phyloP scores from a whole-genome alignment of 345 rosid genomes.

The Eucalyptus coolabah region DNA sequence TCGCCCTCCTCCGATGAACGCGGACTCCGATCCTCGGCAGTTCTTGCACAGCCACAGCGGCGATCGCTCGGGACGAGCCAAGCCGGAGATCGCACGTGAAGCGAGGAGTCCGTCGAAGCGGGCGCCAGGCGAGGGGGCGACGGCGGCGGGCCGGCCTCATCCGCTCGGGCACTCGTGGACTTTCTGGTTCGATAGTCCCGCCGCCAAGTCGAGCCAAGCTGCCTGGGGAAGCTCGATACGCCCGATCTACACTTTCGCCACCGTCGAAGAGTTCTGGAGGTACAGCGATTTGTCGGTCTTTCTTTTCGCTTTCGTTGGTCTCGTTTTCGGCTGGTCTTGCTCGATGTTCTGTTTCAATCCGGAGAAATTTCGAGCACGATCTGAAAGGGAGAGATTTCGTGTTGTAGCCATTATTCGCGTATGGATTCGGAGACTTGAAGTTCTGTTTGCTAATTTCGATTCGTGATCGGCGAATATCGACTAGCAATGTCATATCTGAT shows the following conservation, averaged over 20 bases:
- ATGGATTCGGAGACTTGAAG: not conserved
- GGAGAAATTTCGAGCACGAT: not conserved
- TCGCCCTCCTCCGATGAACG: not conserved
- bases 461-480: not conserved
- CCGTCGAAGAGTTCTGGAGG: constrained; percentile 87
- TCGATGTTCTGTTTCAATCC: not conserved
- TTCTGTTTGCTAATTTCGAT: not conserved
- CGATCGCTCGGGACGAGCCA: not conserved
- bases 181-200: constrained; percentile 76
- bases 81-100: accelerated
- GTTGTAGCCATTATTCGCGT: not conserved
- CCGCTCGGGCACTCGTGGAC: constrained; percentile 58
- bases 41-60: accelerated
- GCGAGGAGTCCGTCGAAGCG: not conserved
- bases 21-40: not conserved
- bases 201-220: constrained; percentile 39
- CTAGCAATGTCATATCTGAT: not conserved
- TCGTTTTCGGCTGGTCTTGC: not conserved
- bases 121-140: not conserved
- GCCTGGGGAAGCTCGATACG: constrained; percentile 67
- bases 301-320: not conserved
- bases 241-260: constrained; percentile 46
- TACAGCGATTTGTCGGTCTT: not conserved
- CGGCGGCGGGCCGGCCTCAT: not conserved
- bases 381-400: not conserved